These are phyloP conservation scores for Sugiyamaella lignohabitans DNA, from an alignment of 805 yeast genomes.

Conservation along the genomic window DNA sequence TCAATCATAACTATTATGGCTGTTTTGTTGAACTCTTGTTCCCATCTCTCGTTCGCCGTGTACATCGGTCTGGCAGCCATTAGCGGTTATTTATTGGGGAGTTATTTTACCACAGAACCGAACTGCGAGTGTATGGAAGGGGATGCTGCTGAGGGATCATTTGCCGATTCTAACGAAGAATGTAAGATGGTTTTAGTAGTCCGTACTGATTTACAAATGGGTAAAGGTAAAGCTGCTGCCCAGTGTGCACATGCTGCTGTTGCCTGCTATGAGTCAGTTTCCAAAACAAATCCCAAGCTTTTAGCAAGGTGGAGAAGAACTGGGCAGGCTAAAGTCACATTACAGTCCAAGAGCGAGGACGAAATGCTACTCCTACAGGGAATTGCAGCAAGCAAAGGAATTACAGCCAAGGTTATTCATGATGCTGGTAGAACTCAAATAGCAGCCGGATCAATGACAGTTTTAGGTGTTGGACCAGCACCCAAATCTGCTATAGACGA, in stretches of 20 bases:
- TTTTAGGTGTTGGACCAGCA: constrained; percentile 96
- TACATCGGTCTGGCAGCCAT: background rate
- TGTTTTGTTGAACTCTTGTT: background rate
- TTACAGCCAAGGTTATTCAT: constrained; percentile 74
- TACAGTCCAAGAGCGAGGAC: constrained; percentile 51
- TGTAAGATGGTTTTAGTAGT: constrained; percentile 73
- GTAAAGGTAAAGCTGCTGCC: constrained; percentile 94
- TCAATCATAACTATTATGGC: too few relatives aligned
- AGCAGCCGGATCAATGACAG: constrained; percentile 94
- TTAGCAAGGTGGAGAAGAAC: constrained; percentile 68
- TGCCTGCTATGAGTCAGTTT: constrained; percentile 63
- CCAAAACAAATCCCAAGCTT: constrained; percentile 53
- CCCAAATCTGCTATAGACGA: constrained; percentile 72
- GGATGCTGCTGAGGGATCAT: constrained; percentile 14
- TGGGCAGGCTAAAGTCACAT: constrained; percentile 93
- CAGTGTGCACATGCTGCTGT: constrained; percentile 98
- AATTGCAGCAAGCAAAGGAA: constrained; percentile 69
- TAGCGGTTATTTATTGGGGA: background rate
- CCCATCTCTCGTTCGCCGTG: background rate
- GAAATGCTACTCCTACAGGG: constrained; percentile 73
- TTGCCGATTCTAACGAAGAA: constrained; percentile 17
- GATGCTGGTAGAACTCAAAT: constrained; percentile 98
- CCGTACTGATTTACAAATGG: constrained; percentile 84
- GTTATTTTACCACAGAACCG: background rate
- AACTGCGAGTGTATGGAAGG: constrained; percentile 3